Conservation (phyloP, 1,284 basidiomycete genomes). For the Malassezia obtusa region DNA sequence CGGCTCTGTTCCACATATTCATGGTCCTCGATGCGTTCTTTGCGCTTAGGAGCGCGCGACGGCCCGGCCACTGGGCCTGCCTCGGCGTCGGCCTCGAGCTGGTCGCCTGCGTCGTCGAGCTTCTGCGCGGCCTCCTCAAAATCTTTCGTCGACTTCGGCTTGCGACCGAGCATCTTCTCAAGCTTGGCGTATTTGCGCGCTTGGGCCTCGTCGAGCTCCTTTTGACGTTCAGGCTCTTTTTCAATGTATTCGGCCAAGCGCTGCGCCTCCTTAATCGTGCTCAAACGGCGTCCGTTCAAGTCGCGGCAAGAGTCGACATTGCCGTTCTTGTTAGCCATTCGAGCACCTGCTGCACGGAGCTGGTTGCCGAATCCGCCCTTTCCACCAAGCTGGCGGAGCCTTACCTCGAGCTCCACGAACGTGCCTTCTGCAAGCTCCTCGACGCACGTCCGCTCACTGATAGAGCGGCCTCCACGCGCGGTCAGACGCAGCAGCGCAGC, state of each 20-base stretch:
- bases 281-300: conserved; percentile 74
- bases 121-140: conserved; percentile 45
- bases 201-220: conserved; percentile 56
- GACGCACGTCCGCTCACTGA: not conserved
- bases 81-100: conserved; percentile 40
- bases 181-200: conserved; percentile 76
- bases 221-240: conserved; percentile 68
- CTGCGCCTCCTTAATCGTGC: conserved; percentile 91
- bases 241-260: conserved; percentile 84
- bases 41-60: conserved; percentile 62
- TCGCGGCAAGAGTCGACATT: conserved; percentile 95
- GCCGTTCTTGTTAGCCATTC: conserved; percentile 62
- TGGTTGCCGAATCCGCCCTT: conserved; percentile 97
- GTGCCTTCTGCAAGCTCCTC: not conserved
- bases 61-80: not conserved
- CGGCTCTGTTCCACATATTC: conserved; percentile 83
- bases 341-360: conserved; percentile 86
- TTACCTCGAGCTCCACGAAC: conserved; percentile 22
- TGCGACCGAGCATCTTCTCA: conserved; percentile 51
- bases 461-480: conserved; percentile 1
- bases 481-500: conserved; percentile 2
- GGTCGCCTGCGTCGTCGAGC: conserved; percentile 33
- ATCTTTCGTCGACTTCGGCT: conserved; percentile 33
- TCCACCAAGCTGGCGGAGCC: conserved; percentile 58
- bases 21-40: conserved; percentile 69